Conservation (phyloP, 2,329 filamentous ascomycete genomes). For the Apiospora sp. region DNA sequence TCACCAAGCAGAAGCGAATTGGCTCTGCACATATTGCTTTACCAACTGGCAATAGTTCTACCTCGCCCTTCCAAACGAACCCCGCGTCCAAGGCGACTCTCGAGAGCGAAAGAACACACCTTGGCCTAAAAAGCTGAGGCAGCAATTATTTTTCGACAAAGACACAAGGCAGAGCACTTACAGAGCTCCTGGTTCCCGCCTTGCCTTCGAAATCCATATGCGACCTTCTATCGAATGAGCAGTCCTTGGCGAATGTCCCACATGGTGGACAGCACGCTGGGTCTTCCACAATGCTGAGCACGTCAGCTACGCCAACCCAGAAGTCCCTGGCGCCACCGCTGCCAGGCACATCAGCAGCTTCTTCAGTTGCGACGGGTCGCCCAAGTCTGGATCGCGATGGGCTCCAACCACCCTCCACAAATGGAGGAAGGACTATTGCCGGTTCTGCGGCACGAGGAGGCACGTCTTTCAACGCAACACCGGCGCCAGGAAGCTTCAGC, state of each 20-base stretch:
- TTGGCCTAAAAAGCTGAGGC: background rate
- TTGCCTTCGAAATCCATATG: conserved; percentile 28
- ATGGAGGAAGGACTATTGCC: conserved; percentile 58
- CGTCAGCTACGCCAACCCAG: conserved; percentile 62
- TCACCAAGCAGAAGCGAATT: conserved; percentile 6
- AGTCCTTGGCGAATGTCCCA: conserved; percentile 35
- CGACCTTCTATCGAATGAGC: conserved; percentile 30
- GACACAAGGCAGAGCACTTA: conserved; percentile 1
- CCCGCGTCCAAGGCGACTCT: background rate
- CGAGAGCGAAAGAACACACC: background rate
- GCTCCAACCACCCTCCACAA: conserved; percentile 57
- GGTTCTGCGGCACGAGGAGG: conserved; percentile 70
- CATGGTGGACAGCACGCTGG: conserved; percentile 42
- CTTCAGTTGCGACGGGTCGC: conserved; percentile 46
- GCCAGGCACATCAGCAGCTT: conserved; percentile 43
- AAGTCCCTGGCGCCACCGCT: conserved; percentile 55
- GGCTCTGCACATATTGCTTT: background rate
- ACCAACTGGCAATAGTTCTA: background rate
- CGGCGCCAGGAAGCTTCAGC: conserved; percentile 85
- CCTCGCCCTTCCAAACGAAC: background rate
- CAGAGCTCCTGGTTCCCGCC: background rate
- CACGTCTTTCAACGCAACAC: conserved; percentile 74
- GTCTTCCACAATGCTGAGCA: conserved; percentile 57
- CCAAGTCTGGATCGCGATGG: conserved; percentile 65
- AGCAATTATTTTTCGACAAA: background rate